Conservation (phyloP, 164 flowering plant species). For the Annona squamosa region DNA sequence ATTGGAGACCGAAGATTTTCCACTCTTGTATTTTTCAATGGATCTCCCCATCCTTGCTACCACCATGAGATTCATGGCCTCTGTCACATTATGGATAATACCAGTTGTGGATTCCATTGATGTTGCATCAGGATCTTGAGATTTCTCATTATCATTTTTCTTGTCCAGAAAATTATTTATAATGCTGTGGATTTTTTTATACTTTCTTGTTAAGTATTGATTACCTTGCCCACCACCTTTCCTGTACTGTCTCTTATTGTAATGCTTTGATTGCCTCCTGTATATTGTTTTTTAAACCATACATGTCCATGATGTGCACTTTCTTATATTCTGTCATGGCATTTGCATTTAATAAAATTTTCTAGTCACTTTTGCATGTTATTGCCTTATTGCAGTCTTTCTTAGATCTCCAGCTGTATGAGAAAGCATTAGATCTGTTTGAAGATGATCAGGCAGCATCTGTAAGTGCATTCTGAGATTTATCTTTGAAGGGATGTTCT, state of each 20-base stretch:
- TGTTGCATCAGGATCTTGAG: not conserved
- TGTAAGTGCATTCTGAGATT: conserved; percentile 34
- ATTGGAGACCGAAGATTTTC: too few species aligned
- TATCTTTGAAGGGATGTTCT: not conserved
- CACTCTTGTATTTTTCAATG: too few species aligned
- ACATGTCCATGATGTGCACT: not conserved
- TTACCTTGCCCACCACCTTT: not conserved
- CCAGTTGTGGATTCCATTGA: not conserved
- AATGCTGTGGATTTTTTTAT: not conserved
- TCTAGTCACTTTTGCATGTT: conserved; percentile 1
- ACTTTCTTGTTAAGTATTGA: not conserved
- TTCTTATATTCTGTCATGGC: not conserved
- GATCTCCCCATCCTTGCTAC: too few species aligned
- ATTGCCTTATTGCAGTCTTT: conserved; percentile 41
- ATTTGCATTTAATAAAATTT: not conserved
- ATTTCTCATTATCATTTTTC: not conserved
- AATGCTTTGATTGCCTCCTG: not conserved
- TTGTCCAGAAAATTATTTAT: not conserved
- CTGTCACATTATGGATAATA: not conserved
- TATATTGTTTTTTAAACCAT: not conserved
- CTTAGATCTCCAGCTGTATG: conserved; percentile 83
- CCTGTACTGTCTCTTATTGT: not conserved
- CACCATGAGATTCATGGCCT: too few species aligned
- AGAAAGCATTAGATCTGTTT: conserved; percentile 87
- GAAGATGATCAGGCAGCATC: conserved; percentile 83